These are phyloP conservation scores for Polychytrium aggregatum DNA, from an alignment of 192 early-diverging fungal species.

Conservation along the genomic window DNA sequence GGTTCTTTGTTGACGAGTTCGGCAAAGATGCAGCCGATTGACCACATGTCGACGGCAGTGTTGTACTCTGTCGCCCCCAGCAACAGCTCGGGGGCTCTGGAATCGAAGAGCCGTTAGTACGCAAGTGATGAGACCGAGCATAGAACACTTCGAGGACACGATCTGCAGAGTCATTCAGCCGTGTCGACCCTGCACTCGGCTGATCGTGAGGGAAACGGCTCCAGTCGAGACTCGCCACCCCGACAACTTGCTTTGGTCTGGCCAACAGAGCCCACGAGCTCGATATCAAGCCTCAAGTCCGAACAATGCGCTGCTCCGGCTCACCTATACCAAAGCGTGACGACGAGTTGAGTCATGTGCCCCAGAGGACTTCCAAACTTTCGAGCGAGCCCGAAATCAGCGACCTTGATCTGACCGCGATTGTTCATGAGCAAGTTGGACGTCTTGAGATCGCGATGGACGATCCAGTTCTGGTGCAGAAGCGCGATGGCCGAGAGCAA, in stretches of 20 bases:
- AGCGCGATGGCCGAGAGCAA: constrained; percentile 35
- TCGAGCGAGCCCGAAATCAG: constrained; percentile 45
- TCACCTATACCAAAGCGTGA: constrained; percentile 94
- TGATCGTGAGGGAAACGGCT: no score
- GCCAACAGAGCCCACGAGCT: no score
- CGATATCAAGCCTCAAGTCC: no score
- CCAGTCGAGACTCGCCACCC: no score
- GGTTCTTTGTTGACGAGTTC: constrained; percentile 82
- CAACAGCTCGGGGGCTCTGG: constrained; percentile 79
- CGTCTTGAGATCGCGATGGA: constrained; percentile 45
- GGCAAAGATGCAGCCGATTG: constrained; percentile 93
- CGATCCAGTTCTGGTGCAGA: constrained; percentile 44
- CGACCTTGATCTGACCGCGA: constrained; percentile 65
- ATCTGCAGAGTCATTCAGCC: no score
- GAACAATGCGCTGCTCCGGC: no score
- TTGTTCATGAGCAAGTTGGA: constrained; percentile 45
- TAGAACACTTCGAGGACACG: no score
- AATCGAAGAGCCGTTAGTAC: constrained; percentile 6
- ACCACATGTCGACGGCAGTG: constrained; percentile 83
- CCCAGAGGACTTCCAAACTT: constrained; percentile 41
- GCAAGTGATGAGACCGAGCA: no score
- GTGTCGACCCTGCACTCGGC: no score
- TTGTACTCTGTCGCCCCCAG: constrained; percentile 83
- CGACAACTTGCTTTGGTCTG: no score
- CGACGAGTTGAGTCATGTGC: constrained; percentile 53